Base-by-base conservation (phyloP, 2,329 filamentous ascomycete genomes). In the Penicillium sp. region DNA sequence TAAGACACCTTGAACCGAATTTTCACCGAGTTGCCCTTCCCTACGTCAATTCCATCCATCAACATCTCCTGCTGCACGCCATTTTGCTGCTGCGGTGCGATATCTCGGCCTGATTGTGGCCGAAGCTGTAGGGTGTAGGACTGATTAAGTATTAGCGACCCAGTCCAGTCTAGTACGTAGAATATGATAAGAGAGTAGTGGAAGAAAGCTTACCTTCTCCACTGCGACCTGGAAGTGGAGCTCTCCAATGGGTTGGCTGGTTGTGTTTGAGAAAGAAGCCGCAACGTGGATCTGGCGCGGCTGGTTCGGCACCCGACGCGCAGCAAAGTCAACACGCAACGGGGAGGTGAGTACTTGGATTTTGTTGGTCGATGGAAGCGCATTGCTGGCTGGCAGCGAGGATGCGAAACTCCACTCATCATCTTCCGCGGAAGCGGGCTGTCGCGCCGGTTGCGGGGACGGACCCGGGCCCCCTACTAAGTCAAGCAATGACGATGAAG, bases 401-500 rank as follows among this genome's bases (percentile, higher is more conserved):
- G 93, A 97, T 3, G 90, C 85, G 71, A 97, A 97, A 23, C 85
- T 89, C 92, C 93, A 97, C 67, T 97, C 93, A 60, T 97, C 93
- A 47, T 97, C 93, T 42, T 89, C 84, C 47, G 71, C 62, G 7
- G 70, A 57, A 29, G 77, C 78, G 42, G 66, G 61, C 53, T 60
- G 66, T 60, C 54, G 65, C 59, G 61, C 66, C 42, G 65, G 51
- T 49, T 60, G 56, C 5, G 69, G 58, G 39, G 69, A 54, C 29
- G 62, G 50, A 40, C 56, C 53, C 18, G 64, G 43, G 34, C 56
- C 56, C 46, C 66, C 69, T 13, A 58, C 61, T 29, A 72, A 56
- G 49, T 74, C 71, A 41, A 74, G 64, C 34, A 75, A 55, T 14
- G 71, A 68, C 18, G 68, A 68, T 9, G 65, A 65, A 48, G 62